These are phyloP conservation scores for Jimgerdemannia flammicorona DNA, from an alignment of 192 early-diverging fungal genomes.

Conservation along the genomic window DNA sequence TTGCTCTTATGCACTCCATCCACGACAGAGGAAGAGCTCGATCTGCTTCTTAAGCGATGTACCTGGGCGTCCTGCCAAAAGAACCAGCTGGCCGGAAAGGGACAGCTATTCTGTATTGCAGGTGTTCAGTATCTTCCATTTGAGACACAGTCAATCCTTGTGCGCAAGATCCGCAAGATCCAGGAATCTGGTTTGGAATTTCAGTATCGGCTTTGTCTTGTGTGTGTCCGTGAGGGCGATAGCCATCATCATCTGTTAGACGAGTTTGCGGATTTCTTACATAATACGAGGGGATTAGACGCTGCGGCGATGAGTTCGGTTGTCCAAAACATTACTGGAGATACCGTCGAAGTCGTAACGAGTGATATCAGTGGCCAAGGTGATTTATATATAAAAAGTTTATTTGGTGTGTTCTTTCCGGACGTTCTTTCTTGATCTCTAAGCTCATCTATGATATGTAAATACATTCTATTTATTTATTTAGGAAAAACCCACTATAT, in stretches of 20 bases:
- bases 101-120: conserved; percentile 14
- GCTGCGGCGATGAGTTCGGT: conserved; percentile 7
- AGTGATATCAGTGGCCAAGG: background rate
- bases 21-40: conserved; percentile 17
- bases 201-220: background rate
- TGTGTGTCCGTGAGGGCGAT: conserved; percentile 11
- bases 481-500: background rate
- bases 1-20: conserved; percentile 14
- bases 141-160: conserved; percentile 18
- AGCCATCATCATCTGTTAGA: conserved; percentile 17
- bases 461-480: background rate
- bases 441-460: too few species aligned
- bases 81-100: background rate
- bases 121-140: conserved; percentile 14
- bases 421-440: too few species aligned
- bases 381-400: background rate
- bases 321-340: background rate
- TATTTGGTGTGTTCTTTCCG: background rate
- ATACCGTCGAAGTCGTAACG: background rate
- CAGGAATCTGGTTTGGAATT: background rate
- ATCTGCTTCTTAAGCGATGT: conserved; percentile 16
- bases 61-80: background rate
- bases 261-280: conserved; percentile 13
- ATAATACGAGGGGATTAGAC: conserved; percentile 9
- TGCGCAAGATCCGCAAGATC: conserved; percentile 10